phyloP scores from a whole-genome alignment of 164 flowering plant genomes.

The Brasenia schreberi region DNA sequence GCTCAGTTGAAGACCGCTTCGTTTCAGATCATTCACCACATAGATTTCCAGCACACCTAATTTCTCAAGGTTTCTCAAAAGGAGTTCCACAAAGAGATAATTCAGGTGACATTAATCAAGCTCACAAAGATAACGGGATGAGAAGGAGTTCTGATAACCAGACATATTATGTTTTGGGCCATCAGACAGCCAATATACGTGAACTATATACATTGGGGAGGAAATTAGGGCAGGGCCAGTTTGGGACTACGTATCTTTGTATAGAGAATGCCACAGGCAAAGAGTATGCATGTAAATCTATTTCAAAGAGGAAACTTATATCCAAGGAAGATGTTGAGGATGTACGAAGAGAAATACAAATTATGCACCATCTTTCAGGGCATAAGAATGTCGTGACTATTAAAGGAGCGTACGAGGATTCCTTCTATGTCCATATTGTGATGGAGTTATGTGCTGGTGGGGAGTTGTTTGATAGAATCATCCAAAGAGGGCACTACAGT shows the following conservation, averaged over 20 bases:
- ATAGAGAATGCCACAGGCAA: slow-evolving; percentile 46
- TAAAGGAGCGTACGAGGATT: slow-evolving; percentile 81
- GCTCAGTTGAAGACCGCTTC: neutral
- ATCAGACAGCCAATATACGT: slow-evolving; percentile 65
- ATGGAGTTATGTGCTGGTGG: slow-evolving; percentile 85
- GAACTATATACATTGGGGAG: slow-evolving; percentile 76
- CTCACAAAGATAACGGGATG: slow-evolving; percentile 37
- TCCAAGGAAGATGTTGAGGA: slow-evolving; percentile 82
- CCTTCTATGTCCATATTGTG: slow-evolving; percentile 67
- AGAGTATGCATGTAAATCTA: slow-evolving; percentile 82
- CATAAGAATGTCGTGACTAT: slow-evolving; percentile 73
- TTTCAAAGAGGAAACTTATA: slow-evolving; percentile 79
- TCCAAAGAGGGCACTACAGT: slow-evolving; percentile 76
- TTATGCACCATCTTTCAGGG: slow-evolving; percentile 91
- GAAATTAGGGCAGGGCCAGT: slow-evolving; percentile 89
- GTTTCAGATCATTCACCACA: slow-evolving; percentile 21
- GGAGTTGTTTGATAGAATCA: slow-evolving; percentile 79
- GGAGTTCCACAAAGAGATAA: slow-evolving; percentile 21
- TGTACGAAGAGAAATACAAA: slow-evolving; percentile 87
- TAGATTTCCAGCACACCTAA: slow-evolving; percentile 18
- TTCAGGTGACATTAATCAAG: slow-evolving; percentile 12
- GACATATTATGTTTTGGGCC: slow-evolving; percentile 66
- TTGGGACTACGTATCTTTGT: slow-evolving; percentile 76
- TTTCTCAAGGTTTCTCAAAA: slow-evolving; percentile 29
- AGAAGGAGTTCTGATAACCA: slow-evolving; percentile 48